Conservation (phyloP, 768 basidiomycete genomes). For the Lentinula detonsa region DNA sequence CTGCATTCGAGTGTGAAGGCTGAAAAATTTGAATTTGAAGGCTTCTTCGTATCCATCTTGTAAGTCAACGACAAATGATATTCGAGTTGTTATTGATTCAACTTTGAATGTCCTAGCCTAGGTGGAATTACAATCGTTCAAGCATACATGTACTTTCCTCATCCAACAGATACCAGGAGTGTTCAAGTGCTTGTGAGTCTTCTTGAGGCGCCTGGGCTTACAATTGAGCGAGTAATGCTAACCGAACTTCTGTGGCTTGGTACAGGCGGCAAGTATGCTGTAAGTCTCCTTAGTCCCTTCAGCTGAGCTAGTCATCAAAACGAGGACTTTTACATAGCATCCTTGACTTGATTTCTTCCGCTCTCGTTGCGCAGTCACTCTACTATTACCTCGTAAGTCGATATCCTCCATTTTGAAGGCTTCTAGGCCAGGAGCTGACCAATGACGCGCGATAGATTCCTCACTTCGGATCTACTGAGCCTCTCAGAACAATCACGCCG, state of each 20-base stretch:
- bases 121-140: constrained; percentile 35
- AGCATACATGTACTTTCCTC: constrained; percentile 33
- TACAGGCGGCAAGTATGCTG: constrained; percentile 14
- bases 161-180: constrained; percentile 18
- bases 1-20: neutral
- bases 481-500: constrained; percentile 32
- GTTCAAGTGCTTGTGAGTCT: constrained; percentile 24
- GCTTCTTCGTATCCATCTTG: constrained; percentile 3
- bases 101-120: constrained; percentile 17
- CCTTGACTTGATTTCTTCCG: constrained; percentile 32
- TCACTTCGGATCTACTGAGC: constrained; percentile 33
- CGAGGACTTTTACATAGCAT: constrained; percentile 9
- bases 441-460: constrained; percentile 25
- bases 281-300: neutral
- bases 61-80: neutral
- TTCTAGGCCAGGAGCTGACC: neutral
- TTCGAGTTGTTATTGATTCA: neutral
- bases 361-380: constrained; percentile 35
- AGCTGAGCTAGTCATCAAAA: neutral
- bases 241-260: neutral
- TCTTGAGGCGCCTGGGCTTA: no score
- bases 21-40: neutral
- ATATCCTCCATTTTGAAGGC: neutral
- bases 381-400: constrained; percentile 36
- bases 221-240: neutral